A percentile compares a stretch with the other conserved stretches of the same genome.
Conservation (phyloP, 2,329 filamentous ascomycete genomes). For the Eutypella sp. region DNA sequence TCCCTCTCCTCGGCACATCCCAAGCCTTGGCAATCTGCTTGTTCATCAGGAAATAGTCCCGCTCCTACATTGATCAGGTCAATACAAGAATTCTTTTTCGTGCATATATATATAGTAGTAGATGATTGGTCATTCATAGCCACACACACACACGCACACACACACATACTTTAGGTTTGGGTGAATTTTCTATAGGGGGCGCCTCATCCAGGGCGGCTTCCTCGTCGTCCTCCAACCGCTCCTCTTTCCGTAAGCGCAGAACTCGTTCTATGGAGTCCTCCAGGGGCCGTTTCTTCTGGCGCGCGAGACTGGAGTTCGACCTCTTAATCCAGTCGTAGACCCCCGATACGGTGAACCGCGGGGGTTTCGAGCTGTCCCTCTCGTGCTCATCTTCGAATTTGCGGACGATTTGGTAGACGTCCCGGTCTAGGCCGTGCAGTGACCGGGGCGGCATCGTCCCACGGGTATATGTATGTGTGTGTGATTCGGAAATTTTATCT, state of each 20-base stretch:
- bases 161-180: conserved; percentile 22
- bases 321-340: conserved; percentile 77
- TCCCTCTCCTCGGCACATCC: conserved; percentile 24
- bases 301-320: conserved; percentile 82
- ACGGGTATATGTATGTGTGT: background rate
- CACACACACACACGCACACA: too few species aligned
- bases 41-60: conserved; percentile 32
- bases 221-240: conserved; percentile 45
- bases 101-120: too few species aligned
- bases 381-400: conserved; percentile 66
- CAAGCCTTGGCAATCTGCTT: conserved; percentile 37
- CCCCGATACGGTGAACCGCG: conserved; percentile 50
- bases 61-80: conserved; percentile 16
- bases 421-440: conserved; percentile 52
- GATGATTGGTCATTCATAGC: too few species aligned
- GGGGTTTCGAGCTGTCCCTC: conserved; percentile 30
- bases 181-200: conserved; percentile 12
- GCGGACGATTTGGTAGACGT: conserved; percentile 74
- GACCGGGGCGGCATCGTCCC: conserved; percentile 23
- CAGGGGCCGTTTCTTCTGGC: conserved; percentile 74
- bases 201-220: conserved; percentile 23
- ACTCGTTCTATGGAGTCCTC: conserved; percentile 85
- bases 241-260: conserved; percentile 66
- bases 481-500: too few species aligned
- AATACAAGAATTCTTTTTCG: too few species aligned